Percentiles rank a stretch among this genome's conserved stretches.
Evolutionary conservation across 192 early-diverging fungal species (phyloP).

Genomic region (Anaeromyces robustus): DNA sequence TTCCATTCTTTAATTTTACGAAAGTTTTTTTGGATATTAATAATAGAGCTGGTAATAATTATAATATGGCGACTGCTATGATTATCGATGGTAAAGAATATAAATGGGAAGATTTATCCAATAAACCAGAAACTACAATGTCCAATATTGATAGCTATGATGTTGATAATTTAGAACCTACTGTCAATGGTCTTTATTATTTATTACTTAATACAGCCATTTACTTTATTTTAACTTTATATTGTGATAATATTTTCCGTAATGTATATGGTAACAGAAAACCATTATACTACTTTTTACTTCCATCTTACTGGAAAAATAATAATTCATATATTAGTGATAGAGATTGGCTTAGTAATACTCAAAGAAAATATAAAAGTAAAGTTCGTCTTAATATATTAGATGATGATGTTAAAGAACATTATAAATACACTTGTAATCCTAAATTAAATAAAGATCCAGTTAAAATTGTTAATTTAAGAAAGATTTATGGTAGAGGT

Average conservation of each 20-base stretch:
- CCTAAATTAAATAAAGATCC: conserved; percentile 8
- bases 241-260: conserved; percentile 58
- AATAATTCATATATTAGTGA: conserved; percentile 7
- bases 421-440: too few relatives aligned
- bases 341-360: conserved; percentile 21
- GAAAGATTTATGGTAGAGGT: conserved; percentile 26
- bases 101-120: too few relatives aligned
- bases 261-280: conserved; percentile 45
- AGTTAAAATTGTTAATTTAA: conserved; percentile 33
- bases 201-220: conserved; percentile 7
- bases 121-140: too few relatives aligned
- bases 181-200: too few relatives aligned
- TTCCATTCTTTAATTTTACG: conserved; percentile 45
- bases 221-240: conserved; percentile 41
- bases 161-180: too few relatives aligned
- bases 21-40: conserved; percentile 57
- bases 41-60: not conserved
- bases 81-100: too few relatives aligned
- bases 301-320: conserved; percentile 49
- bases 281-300: conserved; percentile 37
- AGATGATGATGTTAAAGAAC: too few relatives aligned
- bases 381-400: too few relatives aligned
- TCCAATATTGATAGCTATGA: too few relatives aligned
- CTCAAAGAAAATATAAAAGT: conserved; percentile 5
- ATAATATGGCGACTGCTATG: too few relatives aligned